Base-by-base conservation (phyloP, 164 flowering plant species). In the Macadamia tetraphylla region DNA sequence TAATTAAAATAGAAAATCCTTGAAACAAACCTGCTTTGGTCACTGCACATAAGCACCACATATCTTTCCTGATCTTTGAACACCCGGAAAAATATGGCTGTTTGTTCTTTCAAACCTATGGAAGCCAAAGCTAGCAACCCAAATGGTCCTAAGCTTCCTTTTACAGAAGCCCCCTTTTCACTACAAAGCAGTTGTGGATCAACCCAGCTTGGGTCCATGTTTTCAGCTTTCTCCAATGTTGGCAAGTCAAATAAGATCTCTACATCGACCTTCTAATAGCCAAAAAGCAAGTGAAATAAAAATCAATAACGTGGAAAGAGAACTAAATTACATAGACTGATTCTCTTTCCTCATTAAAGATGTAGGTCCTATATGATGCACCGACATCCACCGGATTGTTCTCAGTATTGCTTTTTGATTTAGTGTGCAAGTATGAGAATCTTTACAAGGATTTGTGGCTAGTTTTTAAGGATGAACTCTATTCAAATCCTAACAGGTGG, bases 41-140 rank as follows among this genome's bases (percentile, higher is more conserved):
- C 93, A 66, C 83, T 85, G 77, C 93, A 84, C 91, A 88, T 81
- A 58, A 88, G 81, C 48, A 86, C 87, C 52, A 78, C 79, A 70
- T 65, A 72, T 35, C 69, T 80, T 63, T 80, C 17, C 0, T 67
- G 67, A 55, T 31, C 60, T 72, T 76, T 86, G 83, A 86, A 85
- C 8, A 88, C 74, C 67, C 84, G 70, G 32, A 81, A 88, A 75
- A 73, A 88, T 4, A 88, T 74, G 32, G 91, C 83, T 0, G 94
- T 88, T 60, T 82, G 71, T 65, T 88, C 91, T 67, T 79, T 35
- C 65, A 88, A 58, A 67, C 72, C 71, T 55, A 82, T 65, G 9
- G 91, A 80, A 40, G 91, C 88, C 56, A 86, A 61, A 57, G 70
- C 79, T 12, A 81, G 43, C 59, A 88, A 53, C 4, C 93, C 93